A percentile compares a stretch with the other conserved stretches of the same genome.
Evolutionary conservation across 2,329 filamentous ascomycete genomes (phyloP).

Genomic region (Daldinia sp.): DNA sequence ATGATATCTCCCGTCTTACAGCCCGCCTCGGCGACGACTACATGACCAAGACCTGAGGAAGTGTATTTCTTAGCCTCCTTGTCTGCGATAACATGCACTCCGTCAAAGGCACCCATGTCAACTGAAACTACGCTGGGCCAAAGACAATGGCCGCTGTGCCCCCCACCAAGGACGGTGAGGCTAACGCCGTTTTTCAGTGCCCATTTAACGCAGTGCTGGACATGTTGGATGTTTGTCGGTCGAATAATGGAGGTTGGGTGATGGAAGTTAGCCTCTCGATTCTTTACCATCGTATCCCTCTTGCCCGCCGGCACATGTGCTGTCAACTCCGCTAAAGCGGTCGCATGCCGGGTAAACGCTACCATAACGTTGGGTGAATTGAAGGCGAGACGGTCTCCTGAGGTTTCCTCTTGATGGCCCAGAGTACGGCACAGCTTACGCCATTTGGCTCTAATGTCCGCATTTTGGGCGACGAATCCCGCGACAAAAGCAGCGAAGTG

Average conservation of each 20-base stretch:
- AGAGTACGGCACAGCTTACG: constrained; percentile 60
- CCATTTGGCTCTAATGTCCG: constrained; percentile 52
- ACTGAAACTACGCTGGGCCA: constrained; percentile 61
- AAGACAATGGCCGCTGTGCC: constrained; percentile 68
- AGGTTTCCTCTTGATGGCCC: constrained; percentile 49
- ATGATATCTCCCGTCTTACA: constrained; percentile 65
- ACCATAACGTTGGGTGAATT: constrained; percentile 59
- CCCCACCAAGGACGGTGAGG: constrained; percentile 63
- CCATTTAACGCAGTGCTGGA: constrained; percentile 66
- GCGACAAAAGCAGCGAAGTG: constrained; percentile 62
- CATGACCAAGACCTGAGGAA: constrained; percentile 35
- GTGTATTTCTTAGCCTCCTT: constrained; percentile 34
- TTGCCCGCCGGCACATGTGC: constrained; percentile 51
- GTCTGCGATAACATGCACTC: constrained; percentile 53
- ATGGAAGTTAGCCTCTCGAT: constrained; percentile 56
- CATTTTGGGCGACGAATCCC: constrained; percentile 51
- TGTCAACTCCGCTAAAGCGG: constrained; percentile 52
- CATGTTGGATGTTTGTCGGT: constrained; percentile 56
- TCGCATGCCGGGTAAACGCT: constrained; percentile 58
- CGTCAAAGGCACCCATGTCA: constrained; percentile 65
- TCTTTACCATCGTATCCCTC: constrained; percentile 55
- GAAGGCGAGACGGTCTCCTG: constrained; percentile 56
- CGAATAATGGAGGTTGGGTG: constrained; percentile 54
- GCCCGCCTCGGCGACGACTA: constrained; percentile 63
- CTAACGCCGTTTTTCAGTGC: constrained; percentile 55